Conservation (phyloP, 805 yeast genomes). For the Helenozyma baotianmanensis region DNA sequence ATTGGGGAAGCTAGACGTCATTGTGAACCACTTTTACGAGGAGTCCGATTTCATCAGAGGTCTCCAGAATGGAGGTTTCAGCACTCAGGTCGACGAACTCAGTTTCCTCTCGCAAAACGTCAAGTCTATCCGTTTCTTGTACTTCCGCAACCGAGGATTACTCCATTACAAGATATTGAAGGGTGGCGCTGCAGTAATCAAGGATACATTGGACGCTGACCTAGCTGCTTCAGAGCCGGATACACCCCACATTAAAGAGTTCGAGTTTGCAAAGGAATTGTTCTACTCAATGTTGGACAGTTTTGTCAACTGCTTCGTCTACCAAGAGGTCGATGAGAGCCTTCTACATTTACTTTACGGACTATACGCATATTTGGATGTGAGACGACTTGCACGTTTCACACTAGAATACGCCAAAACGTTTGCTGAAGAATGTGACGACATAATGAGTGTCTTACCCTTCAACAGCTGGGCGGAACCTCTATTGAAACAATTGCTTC, state of each 20-base stretch:
- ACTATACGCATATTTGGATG: conserved; percentile 47
- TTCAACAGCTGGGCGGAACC: conserved; percentile 14
- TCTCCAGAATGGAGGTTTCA: conserved; percentile 33
- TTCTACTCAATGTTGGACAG: conserved; percentile 53
- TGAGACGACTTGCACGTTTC: conserved; percentile 47
- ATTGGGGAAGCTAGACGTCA: conserved; percentile 64
- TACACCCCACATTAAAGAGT: conserved; percentile 1
- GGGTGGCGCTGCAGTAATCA: conserved; percentile 6
- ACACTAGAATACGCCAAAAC: conserved; percentile 56
- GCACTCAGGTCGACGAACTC: conserved; percentile 34
- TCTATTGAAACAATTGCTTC: conserved; percentile 1
- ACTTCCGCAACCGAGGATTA: conserved; percentile 78
- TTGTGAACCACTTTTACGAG: conserved; percentile 42
- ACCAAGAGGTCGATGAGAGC: conserved; percentile 62
- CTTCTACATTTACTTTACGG: conserved; percentile 48
- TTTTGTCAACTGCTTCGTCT: conserved; percentile 57
- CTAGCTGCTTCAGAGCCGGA: neutral
- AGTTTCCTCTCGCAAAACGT: conserved; percentile 61
- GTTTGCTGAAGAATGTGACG: conserved; percentile 40
- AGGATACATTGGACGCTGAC: conserved; percentile 7
- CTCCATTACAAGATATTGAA: conserved; percentile 47
- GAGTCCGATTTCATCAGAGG: conserved; percentile 36
- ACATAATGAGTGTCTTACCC: conserved; percentile 28
- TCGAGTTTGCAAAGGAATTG: conserved; percentile 22
- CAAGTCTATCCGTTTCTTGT: conserved; percentile 68